phyloP scores from a whole-genome alignment of 1,139 yeast genomes.

The Pneumocystis canis region DNA sequence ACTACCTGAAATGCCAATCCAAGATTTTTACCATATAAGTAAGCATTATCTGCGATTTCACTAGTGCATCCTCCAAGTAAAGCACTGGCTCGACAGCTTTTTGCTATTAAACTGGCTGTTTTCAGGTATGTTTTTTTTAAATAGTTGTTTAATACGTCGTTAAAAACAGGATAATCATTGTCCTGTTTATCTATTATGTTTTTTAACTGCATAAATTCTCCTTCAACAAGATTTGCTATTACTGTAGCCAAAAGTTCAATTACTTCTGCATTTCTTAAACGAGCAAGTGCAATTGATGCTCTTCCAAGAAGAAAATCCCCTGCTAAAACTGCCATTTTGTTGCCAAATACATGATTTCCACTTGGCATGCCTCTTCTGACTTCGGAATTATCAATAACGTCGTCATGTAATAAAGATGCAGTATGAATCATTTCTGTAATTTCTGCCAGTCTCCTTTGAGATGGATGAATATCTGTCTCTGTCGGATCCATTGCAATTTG shows the following conservation, averaged over 20 bases:
- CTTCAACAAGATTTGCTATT: constrained; percentile 92
- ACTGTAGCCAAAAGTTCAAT: constrained; percentile 89
- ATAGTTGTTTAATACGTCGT: constrained; percentile 26
- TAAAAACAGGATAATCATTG: constrained; percentile 45
- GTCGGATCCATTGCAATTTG: constrained; percentile 19
- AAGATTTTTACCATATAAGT: constrained; percentile 79
- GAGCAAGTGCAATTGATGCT: constrained; percentile 89
- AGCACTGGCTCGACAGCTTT: constrained; percentile 85
- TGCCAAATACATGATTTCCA: constrained; percentile 86
- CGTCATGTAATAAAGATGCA: constrained; percentile 91
- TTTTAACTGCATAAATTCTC: constrained; percentile 95
- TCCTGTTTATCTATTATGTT: constrained; percentile 74
- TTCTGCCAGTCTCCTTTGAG: constrained; percentile 88
- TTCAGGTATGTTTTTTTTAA: constrained; percentile 87
- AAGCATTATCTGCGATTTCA: constrained; percentile 63
- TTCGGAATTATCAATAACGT: constrained; percentile 87
- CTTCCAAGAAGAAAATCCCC: constrained; percentile 92
- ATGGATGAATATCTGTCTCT: constrained; percentile 61
- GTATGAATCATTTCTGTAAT: constrained; percentile 98
- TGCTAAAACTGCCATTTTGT: constrained; percentile 93
- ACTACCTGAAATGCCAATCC: constrained; percentile 78
- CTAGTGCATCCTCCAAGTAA: constrained; percentile 76
- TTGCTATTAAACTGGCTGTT: constrained; percentile 92
- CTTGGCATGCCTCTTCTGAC: constrained; percentile 80
- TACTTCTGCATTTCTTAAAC: constrained; percentile 91